A percentile compares a stretch with the other conserved stretches of the same genome.
phyloP scores from a whole-genome alignment of 805 yeast species.

The Kluyveromyces aestuarii region DNA sequence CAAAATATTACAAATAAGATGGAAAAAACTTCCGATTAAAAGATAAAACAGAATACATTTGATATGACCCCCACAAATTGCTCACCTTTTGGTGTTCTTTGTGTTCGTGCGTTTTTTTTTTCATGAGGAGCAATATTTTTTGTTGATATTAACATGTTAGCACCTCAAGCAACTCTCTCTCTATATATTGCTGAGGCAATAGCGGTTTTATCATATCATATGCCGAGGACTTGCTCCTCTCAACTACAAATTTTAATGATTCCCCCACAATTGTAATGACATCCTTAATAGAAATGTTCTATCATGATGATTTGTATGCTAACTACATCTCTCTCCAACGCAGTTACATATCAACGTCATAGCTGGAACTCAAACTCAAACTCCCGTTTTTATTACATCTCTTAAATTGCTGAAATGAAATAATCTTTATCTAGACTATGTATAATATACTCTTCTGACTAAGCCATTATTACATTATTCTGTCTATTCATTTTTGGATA shows the following conservation, averaged over 20 bases:
- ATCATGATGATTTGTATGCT: background rate
- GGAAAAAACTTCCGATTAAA: no score
- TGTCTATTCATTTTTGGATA: no score
- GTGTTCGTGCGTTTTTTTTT: no score
- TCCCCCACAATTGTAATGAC: background rate
- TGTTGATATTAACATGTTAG: background rate
- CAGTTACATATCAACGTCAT: background rate
- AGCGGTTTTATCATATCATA: background rate
- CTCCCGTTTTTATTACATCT: background rate
- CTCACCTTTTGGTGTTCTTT: no score
- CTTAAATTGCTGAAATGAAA: background rate
- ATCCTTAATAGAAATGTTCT: background rate
- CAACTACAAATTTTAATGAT: background rate
- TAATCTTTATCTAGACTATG: background rate
- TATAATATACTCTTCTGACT: background rate
- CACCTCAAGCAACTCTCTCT: background rate
- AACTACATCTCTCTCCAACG: background rate
- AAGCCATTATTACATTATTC: no score
- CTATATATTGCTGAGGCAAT: background rate
- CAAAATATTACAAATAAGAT: no score
- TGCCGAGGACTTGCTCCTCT: background rate
- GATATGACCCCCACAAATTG: no score
- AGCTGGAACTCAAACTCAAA: no score
- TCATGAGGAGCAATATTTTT: background rate
- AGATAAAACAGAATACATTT: no score